Conservation (phyloP, 2,329 filamentous ascomycete genomes). For the Neonectria punicea region DNA sequence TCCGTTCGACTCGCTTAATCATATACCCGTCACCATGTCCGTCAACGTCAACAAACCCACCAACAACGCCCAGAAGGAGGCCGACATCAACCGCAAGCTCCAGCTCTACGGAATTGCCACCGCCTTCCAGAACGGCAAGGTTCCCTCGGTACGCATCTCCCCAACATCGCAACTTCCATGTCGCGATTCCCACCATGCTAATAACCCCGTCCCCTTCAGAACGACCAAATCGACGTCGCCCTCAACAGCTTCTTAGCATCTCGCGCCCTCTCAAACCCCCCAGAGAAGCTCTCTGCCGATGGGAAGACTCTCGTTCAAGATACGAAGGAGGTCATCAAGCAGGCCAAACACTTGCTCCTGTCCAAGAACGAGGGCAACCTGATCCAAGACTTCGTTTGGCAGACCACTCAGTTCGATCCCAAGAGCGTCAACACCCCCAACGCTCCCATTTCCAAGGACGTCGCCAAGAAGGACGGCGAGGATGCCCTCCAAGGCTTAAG, state of each 20-base stretch:
- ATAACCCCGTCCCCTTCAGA: constrained; percentile 59
- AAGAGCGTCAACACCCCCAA: constrained; percentile 70
- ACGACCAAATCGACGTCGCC: constrained; percentile 95
- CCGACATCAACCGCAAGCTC: constrained; percentile 91
- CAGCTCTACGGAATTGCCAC: constrained; percentile 90
- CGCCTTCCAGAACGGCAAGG: constrained; percentile 90
- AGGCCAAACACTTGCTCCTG: constrained; percentile 85
- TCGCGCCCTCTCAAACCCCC: constrained; percentile 74
- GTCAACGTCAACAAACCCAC: constrained; percentile 76
- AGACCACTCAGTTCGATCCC: constrained; percentile 79
- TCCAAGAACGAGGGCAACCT: constrained; percentile 96
- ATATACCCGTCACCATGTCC: constrained; percentile 46
- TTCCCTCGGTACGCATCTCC: constrained; percentile 78
- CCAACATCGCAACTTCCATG: not conserved
- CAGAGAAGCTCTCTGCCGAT: constrained; percentile 81
- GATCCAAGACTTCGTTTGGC: constrained; percentile 97
- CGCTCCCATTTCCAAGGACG: constrained; percentile 78
- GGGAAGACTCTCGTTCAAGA: constrained; percentile 83
- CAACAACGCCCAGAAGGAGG: constrained; percentile 80
- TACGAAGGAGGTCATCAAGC: constrained; percentile 80
- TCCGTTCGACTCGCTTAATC: constrained; percentile 28
- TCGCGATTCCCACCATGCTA: not conserved
- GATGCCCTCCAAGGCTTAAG: constrained; percentile 86
- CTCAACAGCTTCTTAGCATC: constrained; percentile 87
- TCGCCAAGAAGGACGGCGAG: constrained; percentile 83